Base-by-base conservation (phyloP, 2,329 filamentous ascomycete species). In the Xenosphaeropsis pyriputrescens region DNA sequence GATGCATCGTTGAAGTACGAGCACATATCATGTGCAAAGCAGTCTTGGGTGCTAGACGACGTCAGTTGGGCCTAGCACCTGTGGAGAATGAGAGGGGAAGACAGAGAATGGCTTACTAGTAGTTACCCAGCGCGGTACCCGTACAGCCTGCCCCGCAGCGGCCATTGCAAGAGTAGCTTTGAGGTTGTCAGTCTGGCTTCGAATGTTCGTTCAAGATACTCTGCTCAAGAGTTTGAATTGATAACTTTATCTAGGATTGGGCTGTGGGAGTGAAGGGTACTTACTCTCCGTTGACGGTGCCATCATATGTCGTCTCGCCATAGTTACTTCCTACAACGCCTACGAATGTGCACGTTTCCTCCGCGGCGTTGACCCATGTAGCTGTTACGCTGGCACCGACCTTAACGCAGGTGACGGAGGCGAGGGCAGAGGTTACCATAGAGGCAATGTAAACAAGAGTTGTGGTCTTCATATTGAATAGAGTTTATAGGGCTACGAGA, bases 21-120 rank as follows among this genome's bases (percentile, higher is more conserved):
- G 47, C 65, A 69, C 11, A 68, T 59, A 35, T 68, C 65, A 38
- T 68, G 65, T 0, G 59, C 61, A 44, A 64, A 68, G 45, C 65
- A 68, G 36, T 68, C 62, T 42, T 67, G 65, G 0, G 64, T 67
- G 40, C 44, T 44, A 18, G 22, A n/a, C 3, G 8, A 9, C 7
- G 22, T 26, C 8, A 26, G 22, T 26, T 9, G 12, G 8, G 22
- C 12, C 8, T 9, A 11, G 8, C 8, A 26, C n/a, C n/a, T n/a
- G n/a, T n/a, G n/a, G 22, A 26, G 4, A 26, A 26, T 5, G 8
- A 9, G 8, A 26, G 8, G 5, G 8, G 8, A 11, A 26, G 12
- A 9, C 2, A 11, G 14, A 29, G 5, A n/a, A 34, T 12, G 14
- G 40, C 43, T 16, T 38, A 45, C 44, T 68, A 68, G 4, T 52